A percentile compares a stretch with the other conserved stretches of the same genome.
phyloP scores from a whole-genome alignment of 108 stramenopile genomes.

The Nitzschia sp. region DNA sequence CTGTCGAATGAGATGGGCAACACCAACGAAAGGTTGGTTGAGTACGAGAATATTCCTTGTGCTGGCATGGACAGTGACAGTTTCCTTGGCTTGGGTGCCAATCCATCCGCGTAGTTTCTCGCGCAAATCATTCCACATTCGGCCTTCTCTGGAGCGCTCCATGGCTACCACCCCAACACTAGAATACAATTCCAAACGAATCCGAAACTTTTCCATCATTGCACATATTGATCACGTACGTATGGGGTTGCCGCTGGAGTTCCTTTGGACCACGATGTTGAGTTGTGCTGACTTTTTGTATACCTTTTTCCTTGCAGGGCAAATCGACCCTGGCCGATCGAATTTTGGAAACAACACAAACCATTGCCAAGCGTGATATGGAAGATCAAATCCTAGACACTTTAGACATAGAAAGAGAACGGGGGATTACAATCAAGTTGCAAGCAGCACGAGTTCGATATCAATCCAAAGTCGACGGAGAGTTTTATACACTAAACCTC shows the following conservation, averaged over 20 bases:
- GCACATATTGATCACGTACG: constrained; percentile 97
- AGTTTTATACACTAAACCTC: constrained; percentile 66
- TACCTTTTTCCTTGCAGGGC: constrained; percentile 5
- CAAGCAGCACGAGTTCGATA: constrained; percentile 96
- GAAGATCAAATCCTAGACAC: constrained; percentile 91
- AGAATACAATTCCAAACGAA: constrained; percentile 65
- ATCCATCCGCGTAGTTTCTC: background rate
- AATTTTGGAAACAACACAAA: constrained; percentile 83
- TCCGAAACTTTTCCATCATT: constrained; percentile 97
- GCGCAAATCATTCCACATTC: background rate
- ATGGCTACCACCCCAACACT: background rate
- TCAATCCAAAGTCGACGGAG: constrained; percentile 75
- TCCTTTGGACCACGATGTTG: background rate
- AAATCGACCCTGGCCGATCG: constrained; percentile 97
- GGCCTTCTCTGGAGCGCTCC: background rate
- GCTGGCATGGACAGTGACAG: background rate
- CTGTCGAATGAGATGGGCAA: no score
- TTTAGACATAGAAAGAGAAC: constrained; percentile 96
- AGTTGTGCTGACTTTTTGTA: background rate
- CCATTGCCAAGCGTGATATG: constrained; percentile 91
- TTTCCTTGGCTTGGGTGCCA: background rate
- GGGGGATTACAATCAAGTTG: constrained; percentile 98
- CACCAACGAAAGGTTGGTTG: no score
- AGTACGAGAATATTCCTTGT: background rate
- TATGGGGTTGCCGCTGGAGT: no score